phyloP scores from a whole-genome alignment of 805 yeast genomes.

The Candida nanaspora region DNA sequence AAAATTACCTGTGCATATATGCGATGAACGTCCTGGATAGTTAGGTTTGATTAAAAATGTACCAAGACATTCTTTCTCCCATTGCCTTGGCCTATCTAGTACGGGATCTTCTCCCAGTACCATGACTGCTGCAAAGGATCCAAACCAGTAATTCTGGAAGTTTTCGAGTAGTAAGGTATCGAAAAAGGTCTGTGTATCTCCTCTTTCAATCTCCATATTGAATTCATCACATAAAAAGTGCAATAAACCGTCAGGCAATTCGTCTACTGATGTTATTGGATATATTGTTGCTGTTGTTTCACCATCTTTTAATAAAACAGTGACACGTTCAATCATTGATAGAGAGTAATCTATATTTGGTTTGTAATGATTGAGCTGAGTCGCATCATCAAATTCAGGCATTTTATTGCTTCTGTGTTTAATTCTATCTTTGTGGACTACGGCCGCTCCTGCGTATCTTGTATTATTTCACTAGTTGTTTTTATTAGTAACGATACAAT shows the following conservation, averaged over 20 bases:
- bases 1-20: conserved; percentile 85
- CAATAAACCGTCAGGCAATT: conserved; percentile 70
- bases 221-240: conserved; percentile 86
- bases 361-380: conserved; percentile 40
- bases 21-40: conserved; percentile 89
- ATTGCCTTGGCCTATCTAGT: conserved; percentile 50
- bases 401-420: too few relatives aligned
- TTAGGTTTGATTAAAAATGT: conserved; percentile 79
- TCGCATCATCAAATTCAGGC: conserved; percentile 45
- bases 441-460: too few relatives aligned
- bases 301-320: conserved; percentile 77
- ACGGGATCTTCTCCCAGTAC: conserved; percentile 63
- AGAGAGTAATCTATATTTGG: conserved; percentile 33
- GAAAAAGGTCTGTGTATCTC: conserved; percentile 81
- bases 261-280: conserved; percentile 63
- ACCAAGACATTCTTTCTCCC: conserved; percentile 93
- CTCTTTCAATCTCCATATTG: conserved; percentile 85
- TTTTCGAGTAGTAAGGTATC: conserved; percentile 71
- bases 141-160: conserved; percentile 84
- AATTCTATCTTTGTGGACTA: too few relatives aligned
- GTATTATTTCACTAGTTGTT: too few relatives aligned
- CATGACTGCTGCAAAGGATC: conserved; percentile 72
- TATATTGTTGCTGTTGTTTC: conserved; percentile 91
- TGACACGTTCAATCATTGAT: conserved; percentile 17
- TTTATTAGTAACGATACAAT: too few relatives aligned